Conservation (phyloP, 2,329 filamentous ascomycete species). For the Fusarium domesticum region DNA sequence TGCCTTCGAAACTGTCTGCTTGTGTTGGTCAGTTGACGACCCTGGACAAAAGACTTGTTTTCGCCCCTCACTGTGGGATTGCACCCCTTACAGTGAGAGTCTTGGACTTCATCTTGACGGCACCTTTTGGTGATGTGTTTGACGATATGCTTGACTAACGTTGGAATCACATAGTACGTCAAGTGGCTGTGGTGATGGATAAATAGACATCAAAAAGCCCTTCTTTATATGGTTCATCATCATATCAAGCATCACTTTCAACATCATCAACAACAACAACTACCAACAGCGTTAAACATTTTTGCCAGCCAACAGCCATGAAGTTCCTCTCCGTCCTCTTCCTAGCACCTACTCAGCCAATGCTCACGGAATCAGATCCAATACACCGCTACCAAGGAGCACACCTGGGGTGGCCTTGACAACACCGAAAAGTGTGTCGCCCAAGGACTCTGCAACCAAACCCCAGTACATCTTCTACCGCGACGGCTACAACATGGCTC, state of each 20-base stretch:
- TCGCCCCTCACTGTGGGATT: neutral
- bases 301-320: too few species aligned
- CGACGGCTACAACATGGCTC: slow-evolving; percentile 2
- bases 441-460: slow-evolving; percentile 5
- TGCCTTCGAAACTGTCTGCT: neutral
- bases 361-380: neutral
- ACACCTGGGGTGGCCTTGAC: slow-evolving; percentile 1
- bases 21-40: neutral
- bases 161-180: neutral
- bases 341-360: neutral
- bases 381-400: slow-evolving; percentile 7
- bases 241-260: neutral
- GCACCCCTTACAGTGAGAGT: neutral
- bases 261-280: neutral
- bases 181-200: neutral
- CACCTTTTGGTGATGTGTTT: neutral
- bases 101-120: neutral
- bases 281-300: neutral
- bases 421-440: neutral
- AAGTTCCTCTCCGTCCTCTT: neutral
- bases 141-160: neutral
- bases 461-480: slow-evolving; percentile 6
- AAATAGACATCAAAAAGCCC: neutral
- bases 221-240: neutral
- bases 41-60: neutral